Evolutionary conservation across 2,329 filamentous ascomycete species (phyloP).

Genomic region (Alternaria angustiovoidea): DNA sequence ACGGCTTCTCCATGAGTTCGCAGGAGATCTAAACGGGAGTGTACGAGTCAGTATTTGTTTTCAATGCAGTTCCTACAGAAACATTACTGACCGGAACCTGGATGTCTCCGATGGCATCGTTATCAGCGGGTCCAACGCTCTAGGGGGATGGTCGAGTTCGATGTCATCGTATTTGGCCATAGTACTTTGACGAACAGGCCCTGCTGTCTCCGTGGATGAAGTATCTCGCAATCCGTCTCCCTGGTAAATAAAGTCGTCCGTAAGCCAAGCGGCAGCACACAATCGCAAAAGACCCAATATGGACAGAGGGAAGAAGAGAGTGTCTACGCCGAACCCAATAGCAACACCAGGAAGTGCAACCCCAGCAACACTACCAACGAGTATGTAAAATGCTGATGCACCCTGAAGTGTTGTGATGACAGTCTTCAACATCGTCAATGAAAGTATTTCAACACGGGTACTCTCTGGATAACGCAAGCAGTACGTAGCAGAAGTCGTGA

Average conservation of each 20-base stretch:
- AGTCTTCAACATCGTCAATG: slow-evolving; percentile 23
- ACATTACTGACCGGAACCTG: background rate
- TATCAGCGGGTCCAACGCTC: background rate
- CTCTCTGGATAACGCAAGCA: slow-evolving; percentile 9
- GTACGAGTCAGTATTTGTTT: no score
- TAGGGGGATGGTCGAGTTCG: background rate
- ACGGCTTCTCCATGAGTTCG: background rate
- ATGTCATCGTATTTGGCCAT: background rate
- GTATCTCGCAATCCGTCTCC: background rate
- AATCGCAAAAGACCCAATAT: slow-evolving; percentile 23
- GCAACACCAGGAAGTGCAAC: background rate
- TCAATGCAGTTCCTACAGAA: no score
- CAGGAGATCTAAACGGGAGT: background rate
- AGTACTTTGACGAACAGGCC: no score
- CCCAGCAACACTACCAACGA: background rate
- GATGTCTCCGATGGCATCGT: background rate
- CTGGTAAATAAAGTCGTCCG: slow-evolving; percentile 23
- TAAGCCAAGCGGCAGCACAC: slow-evolving; percentile 22
- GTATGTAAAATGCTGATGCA: slow-evolving; percentile 17
- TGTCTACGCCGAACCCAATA: slow-evolving; percentile 3
- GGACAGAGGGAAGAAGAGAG: slow-evolving; percentile 20
- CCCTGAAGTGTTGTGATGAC: slow-evolving; percentile 26
- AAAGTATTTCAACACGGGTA: slow-evolving; percentile 13
- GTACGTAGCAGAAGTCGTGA: background rate
- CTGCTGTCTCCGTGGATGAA: background rate